These are phyloP conservation scores for Nelumbo lutea DNA, from an alignment of 164 flowering plant genomes.

Conservation along the genomic window DNA sequence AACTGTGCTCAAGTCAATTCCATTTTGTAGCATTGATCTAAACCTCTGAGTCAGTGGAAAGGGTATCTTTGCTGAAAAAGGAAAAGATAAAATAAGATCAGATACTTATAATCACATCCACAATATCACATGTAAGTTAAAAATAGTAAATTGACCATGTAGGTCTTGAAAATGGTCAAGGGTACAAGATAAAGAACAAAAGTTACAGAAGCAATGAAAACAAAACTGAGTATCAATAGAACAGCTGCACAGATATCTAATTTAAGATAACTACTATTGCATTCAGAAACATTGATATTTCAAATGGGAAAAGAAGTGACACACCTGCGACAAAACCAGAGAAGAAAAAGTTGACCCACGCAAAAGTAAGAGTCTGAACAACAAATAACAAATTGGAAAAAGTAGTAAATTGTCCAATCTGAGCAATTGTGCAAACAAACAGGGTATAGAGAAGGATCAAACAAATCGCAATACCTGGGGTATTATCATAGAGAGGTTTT, in stretches of 20 bases:
- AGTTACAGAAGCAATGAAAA: not conserved
- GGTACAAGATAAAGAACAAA: not conserved
- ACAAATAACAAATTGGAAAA: not conserved
- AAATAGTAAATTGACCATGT: too few species aligned
- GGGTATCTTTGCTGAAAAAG: slow-evolving; percentile 83
- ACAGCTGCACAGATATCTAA: too few species aligned
- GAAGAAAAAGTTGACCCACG: slow-evolving; percentile 99
- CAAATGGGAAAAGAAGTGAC: slow-evolving; percentile 7
- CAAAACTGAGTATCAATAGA: not conserved
- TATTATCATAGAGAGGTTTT: slow-evolving; percentile 95
- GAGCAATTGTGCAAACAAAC: slow-evolving; percentile 1
- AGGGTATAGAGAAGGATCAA: not conserved
- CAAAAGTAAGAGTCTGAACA: slow-evolving; percentile 93
- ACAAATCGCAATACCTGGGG: slow-evolving; percentile 62
- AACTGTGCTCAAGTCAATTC: slow-evolving; percentile 95
- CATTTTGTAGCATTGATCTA: slow-evolving; percentile 95
- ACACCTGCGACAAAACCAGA: slow-evolving; percentile 98
- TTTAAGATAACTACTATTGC: too few species aligned
- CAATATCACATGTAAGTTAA: too few species aligned
- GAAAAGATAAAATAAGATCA: not conserved
- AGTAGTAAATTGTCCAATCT: slow-evolving; percentile 1
- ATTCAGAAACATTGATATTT: not conserved
- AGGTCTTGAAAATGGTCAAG: too few species aligned
- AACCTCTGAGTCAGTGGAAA: slow-evolving; percentile 98
- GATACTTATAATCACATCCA: slow-evolving; percentile 1